Conservation (phyloP, 2,329 filamentous ascomycete genomes). For the Microcera coccophila region DNA sequence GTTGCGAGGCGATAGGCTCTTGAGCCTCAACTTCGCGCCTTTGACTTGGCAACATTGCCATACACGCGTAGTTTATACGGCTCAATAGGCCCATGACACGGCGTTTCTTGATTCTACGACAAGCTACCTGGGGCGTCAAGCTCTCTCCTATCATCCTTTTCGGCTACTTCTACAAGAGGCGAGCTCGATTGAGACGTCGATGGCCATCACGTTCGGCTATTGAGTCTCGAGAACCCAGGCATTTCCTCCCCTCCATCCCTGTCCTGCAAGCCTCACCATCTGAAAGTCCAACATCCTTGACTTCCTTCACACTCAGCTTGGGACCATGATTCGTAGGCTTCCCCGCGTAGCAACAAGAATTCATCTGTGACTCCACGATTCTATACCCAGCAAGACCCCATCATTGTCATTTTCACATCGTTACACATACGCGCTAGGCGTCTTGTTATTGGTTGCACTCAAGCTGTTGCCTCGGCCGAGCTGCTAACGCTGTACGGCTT, state of each 20-base stretch:
- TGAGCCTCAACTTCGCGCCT: too few species aligned
- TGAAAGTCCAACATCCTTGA: neutral
- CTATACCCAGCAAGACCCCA: conserved; percentile 3
- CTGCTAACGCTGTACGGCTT: conserved; percentile 62
- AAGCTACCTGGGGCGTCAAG: too few species aligned
- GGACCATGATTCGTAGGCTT: neutral
- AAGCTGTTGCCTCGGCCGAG: conserved; percentile 38
- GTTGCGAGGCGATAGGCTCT: too few species aligned
- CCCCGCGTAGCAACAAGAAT: neutral
- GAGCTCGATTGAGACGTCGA: too few species aligned
- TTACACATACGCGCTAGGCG: conserved; percentile 1
- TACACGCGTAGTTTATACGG: too few species aligned
- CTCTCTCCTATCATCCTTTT: too few species aligned
- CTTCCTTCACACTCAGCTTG: neutral
- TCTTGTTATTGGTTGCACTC: conserved; percentile 18
- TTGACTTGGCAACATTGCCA: too few species aligned
- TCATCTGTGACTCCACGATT: conserved; percentile 2
- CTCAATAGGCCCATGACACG: too few species aligned
- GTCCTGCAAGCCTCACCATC: neutral
- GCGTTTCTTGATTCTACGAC: too few species aligned
- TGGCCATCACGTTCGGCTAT: too few species aligned
- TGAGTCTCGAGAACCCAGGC: too few species aligned
- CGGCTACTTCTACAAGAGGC: too few species aligned
- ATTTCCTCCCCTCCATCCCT: neutral
- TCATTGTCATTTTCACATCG: conserved; percentile 7